phyloP scores from a whole-genome alignment of 2,329 filamentous ascomycete species.

The Botrytis cinerea region DNA sequence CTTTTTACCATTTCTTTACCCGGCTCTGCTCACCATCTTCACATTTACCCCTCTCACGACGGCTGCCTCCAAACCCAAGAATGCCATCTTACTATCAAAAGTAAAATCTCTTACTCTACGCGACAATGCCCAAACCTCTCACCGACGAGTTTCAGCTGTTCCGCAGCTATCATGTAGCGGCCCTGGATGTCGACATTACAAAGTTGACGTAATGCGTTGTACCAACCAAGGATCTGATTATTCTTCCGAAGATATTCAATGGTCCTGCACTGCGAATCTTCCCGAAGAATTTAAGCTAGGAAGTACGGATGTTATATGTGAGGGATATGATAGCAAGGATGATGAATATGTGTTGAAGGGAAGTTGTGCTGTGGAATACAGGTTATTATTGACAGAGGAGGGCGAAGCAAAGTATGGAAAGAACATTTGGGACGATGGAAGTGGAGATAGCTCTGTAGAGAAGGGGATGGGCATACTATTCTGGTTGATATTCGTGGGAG shows the following conservation, averaged over 20 bases:
- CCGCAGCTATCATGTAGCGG: conserved; percentile 78
- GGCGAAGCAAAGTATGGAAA: conserved; percentile 69
- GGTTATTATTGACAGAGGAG: conserved; percentile 71
- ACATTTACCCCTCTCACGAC: conserved; percentile 26
- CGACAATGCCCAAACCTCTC: conserved; percentile 64
- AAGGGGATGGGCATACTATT: conserved; percentile 51
- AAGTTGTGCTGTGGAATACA: conserved; percentile 90
- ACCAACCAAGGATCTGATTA: conserved; percentile 83
- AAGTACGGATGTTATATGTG: conserved; percentile 86
- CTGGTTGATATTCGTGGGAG: conserved; percentile 59
- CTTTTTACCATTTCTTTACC: conserved; percentile 32
- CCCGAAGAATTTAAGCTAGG: conserved; percentile 70
- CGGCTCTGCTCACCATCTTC: conserved; percentile 37
- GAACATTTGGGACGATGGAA: conserved; percentile 18
- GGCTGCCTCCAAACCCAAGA: conserved; percentile 30
- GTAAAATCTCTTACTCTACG: conserved; percentile 80
- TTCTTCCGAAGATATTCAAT: conserved; percentile 78
- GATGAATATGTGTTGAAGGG: conserved; percentile 89
- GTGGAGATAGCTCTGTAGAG: conserved; percentile 2
- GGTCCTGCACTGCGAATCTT: conserved; percentile 74
- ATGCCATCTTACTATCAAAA: conserved; percentile 61
- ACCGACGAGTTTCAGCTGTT: conserved; percentile 73
- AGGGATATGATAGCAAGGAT: conserved; percentile 75
- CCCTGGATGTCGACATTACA: conserved; percentile 55
- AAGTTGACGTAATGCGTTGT: conserved; percentile 84